Evolutionary conservation across 1,284 basidiomycete genomes (phyloP), one percentile per base, ranked within the genome.

Genomic region (Inonotus hispidus): DNA sequence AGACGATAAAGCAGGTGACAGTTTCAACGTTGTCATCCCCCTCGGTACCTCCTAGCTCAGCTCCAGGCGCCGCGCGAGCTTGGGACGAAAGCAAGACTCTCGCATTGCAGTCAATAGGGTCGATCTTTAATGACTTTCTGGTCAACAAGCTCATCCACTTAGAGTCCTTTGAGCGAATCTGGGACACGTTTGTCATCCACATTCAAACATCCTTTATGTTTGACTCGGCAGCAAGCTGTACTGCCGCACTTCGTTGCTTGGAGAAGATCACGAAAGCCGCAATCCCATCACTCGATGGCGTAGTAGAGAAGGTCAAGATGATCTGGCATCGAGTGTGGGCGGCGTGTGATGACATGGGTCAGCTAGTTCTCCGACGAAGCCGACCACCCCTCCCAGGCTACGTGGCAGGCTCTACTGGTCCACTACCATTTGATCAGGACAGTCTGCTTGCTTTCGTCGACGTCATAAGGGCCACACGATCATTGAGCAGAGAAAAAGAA

Each of bases 11-110:
- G 45, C 76, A 75, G 41, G 67, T 72, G 6, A 57, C 65, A 11
- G 60, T 66, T 11, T 66, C 69, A 3, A 49, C 65, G 11, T 32
- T 49, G 25, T 35, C 50, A 7, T 23, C 50, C 7, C 14, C 45
- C 23, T 23, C 21, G 35, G 56, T 62, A 56, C 43, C 59, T n/a
- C 63, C 67, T 49, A 46, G 53, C 53, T 59, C 54, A 21, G n/a
- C 49, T 32, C 43, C 50, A 19, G 67, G 52, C 32, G 61, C 54
- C 3, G 67, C 37, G 5, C 56, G 79, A 38, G 75, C 84, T 35
- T 94, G 93, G 86, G 90, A 94, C 68, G 94, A 97, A 66, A 93
- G 91, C 0, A 91, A 93, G 70, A 85, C 90, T 32, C 81, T 98
- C 16, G 93, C 93, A 0, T 72, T 98, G 56, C 84, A 90, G 46